These are phyloP conservation scores for Luzula sylvatica DNA, from an alignment of 176 grass and related monocot species.

Conservation along the genomic window DNA sequence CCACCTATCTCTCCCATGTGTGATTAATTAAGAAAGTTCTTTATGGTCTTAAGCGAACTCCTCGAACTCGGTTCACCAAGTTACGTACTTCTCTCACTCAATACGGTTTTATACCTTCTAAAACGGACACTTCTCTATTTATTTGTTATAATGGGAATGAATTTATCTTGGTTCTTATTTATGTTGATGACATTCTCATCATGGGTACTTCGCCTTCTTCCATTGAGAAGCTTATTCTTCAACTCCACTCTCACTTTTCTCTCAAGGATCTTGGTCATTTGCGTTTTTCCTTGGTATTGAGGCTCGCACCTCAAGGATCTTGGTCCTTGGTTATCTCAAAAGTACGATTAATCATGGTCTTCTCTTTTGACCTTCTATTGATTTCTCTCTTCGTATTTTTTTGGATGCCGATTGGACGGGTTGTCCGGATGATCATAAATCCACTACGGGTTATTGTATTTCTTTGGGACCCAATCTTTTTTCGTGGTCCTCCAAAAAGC, in stretches of 20 bases:
- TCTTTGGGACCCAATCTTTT: background rate
- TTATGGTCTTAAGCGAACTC: background rate
- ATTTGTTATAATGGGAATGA: background rate
- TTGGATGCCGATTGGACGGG: too few relatives aligned
- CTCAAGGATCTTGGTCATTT: slow-evolving; percentile 3
- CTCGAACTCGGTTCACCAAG: background rate
- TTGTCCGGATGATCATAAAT: too few relatives aligned
- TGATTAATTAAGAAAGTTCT: background rate
- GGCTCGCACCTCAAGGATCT: background rate
- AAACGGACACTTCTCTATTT: background rate
- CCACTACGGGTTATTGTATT: too few relatives aligned
- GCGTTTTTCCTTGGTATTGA: background rate
- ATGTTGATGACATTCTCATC: slow-evolving; percentile 3
- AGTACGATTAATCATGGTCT: background rate
- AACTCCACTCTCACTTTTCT: background rate
- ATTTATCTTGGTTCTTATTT: background rate
- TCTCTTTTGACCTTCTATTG: background rate
- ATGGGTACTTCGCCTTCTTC: background rate
- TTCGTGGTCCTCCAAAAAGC: background rate
- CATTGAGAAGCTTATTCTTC: background rate
- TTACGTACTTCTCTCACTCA: too few relatives aligned
- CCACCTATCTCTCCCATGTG: background rate
- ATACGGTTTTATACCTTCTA: background rate
- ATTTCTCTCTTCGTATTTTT: background rate
- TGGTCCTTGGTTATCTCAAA: background rate